phyloP scores from a whole-genome alignment of 2,329 filamentous ascomycete genomes.

The Aspergillus fischeri region DNA sequence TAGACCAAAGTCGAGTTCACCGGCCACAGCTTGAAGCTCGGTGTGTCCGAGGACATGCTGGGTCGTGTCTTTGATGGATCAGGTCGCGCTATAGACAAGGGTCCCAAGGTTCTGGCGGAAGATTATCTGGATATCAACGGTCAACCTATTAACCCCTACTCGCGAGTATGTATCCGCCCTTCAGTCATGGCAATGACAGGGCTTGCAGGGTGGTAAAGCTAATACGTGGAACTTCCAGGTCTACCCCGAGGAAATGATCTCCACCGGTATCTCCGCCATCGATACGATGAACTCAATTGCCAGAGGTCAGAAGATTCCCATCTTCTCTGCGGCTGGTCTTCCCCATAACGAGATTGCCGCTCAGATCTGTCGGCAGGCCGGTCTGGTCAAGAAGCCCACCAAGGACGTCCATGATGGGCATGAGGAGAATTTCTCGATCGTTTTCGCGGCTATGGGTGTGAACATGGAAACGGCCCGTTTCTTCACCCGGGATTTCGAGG shows the following conservation, averaged over 20 bases:
- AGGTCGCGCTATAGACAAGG: constrained; percentile 96
- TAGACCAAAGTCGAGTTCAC: constrained; percentile 97
- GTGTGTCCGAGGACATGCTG: constrained; percentile 99
- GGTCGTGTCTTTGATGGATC: constrained; percentile 98
- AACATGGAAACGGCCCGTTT: constrained; percentile 98
- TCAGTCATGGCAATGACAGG: background rate
- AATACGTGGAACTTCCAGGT: constrained; percentile 53
- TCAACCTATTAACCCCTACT: constrained; percentile 97
- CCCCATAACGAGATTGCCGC: constrained; percentile 99
- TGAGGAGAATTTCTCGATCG: constrained; percentile 99
- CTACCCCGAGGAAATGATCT: constrained; percentile 99
- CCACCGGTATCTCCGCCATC: constrained; percentile 97
- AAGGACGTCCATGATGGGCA: constrained; percentile 96
- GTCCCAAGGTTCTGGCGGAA: constrained; percentile 94
- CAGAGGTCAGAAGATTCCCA: constrained; percentile 98
- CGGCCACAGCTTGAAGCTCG: constrained; percentile 94
- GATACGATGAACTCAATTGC: constrained; percentile 98
- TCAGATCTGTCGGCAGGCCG: constrained; percentile 95
- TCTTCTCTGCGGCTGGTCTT: constrained; percentile 96
- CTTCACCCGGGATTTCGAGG: constrained; percentile 97
- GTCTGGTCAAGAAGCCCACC: constrained; percentile 85
- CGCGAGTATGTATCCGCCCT: constrained; percentile 60
- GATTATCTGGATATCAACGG: constrained; percentile 99
- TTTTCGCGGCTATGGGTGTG: constrained; percentile 99
- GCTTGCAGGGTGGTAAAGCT: constrained; percentile 4